Evolutionary conservation across 2,329 filamentous ascomycete species (phyloP), one percentile per base, ranked within the genome.

Genomic region (Alternaria infectoria): DNA sequence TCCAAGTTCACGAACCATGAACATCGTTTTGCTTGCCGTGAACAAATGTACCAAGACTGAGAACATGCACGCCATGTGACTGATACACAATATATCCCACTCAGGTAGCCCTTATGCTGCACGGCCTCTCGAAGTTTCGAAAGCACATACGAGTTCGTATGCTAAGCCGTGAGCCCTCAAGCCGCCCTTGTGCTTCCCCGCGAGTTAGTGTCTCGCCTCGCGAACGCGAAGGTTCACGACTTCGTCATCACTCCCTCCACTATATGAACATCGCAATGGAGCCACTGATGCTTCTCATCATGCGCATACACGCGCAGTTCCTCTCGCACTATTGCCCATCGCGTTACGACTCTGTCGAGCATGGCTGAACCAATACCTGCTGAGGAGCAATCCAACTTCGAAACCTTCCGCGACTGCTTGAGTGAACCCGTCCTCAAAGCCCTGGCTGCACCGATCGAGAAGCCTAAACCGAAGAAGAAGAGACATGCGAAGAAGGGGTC

Each of bases 381-480:
- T 15, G 75, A 82, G 59, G 80, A 82, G 54, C 71, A 80, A 57
- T 68, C 74, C 43, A 92, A 92, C 71, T 90, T 88, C 76, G 86
- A 89, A 56, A 82, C 88, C 50, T 93, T 96, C 78, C 85, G 90
- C 57, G 93, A 96, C 72, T 92, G 88, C 74, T 82, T 96, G 64
- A 91, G 91, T 9, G 87, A 87, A 15, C 85, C 88, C 1, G 83
- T 96, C 12, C 86, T 95, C 56, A 87, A 88, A 54, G 88, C 85
- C 63, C 85, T 89, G 12, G 80, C 85, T 5, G 74, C 68, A 61
- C 73, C 82, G 25, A 65, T 78, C 23, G 83, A 82, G 64, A 80
- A 82, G 59, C 78, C 81, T 57, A 81, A 79, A 56, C 64, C 73
- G 51, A 86, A 85, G 65, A 83, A 85, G 63, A 81, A 81, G 64